Evolutionary conservation across 2,329 filamentous ascomycete genomes (phyloP).

Genomic region (Penicillium sp.): DNA sequence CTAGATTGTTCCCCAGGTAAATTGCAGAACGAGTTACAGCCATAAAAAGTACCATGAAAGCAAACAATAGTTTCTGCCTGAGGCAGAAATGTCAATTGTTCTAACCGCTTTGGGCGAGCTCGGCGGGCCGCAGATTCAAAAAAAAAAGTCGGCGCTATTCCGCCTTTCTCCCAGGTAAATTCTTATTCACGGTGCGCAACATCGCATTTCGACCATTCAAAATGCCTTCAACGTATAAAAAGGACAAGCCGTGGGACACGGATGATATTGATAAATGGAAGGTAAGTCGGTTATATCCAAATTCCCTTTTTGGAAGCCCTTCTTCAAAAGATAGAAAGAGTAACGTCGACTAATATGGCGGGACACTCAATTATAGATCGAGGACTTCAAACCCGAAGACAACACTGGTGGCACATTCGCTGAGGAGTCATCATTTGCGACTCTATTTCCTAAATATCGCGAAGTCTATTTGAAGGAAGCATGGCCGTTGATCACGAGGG

Average conservation of each 20-base stretch:
- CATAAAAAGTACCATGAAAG: neutral
- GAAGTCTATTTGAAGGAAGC: constrained; percentile 89
- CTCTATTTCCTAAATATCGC: constrained; percentile 90
- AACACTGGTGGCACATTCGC: constrained; percentile 81
- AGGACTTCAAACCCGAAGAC: constrained; percentile 79
- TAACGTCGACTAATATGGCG: neutral
- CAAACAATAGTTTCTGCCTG: neutral
- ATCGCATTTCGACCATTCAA: constrained; percentile 20
- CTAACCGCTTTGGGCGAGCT: constrained; percentile 6
- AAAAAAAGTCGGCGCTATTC: constrained; percentile 8
- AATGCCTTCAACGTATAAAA: constrained; percentile 87
- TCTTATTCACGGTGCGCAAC: constrained; percentile 2
- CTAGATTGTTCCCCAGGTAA: neutral
- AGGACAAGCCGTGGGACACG: constrained; percentile 91
- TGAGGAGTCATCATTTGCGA: constrained; percentile 85
- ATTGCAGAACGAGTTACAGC: neutral
- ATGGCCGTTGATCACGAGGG: constrained; percentile 85
- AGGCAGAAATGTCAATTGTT: neutral
- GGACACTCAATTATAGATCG: constrained; percentile 50
- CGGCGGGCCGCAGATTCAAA: neutral
- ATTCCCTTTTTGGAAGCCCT: neutral
- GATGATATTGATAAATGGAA: constrained; percentile 98
- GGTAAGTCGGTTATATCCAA: constrained; percentile 38
- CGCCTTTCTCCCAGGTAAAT: constrained; percentile 7
- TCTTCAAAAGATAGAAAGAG: neutral